Evolutionary conservation across 1,284 basidiomycete genomes (phyloP), one percentile per base, ranked within the genome.

Genomic region (Macrocystidia cucumis): DNA sequence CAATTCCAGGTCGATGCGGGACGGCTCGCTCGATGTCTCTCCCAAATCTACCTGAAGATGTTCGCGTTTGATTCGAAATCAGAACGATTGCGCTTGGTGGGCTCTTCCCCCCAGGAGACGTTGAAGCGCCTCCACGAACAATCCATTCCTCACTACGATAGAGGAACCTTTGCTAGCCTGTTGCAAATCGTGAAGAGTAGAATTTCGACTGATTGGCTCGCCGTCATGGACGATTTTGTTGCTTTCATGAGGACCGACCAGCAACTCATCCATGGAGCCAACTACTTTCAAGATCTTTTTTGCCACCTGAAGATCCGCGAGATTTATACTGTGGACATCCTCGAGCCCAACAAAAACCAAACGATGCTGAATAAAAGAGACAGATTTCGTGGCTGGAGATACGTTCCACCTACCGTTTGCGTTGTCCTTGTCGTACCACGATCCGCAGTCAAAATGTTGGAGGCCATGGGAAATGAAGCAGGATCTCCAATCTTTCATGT

Each of bases 21-120:
- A 2, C 54, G 62, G 16, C 54, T 77, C 17, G 65, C 53, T 11
- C 43, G 44, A 12, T 46, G 69, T 18, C 46, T 78, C 4, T 71
- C 63, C 34, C 50, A 55, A 5, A 47, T 76, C 6, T 77, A 78
- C 44, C 46, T 54, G 9, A 46, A 56, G n/a, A 63, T 77, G 59
- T 78, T 77, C 34, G 40, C 52, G 9, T n/a, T n/a, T n/a, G 68
- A 70, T 39, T 48, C 59, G 39, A 49, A 60, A 24, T 8, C 48
- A 2, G n/a, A n/a, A n/a, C n/a, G n/a, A n/a, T n/a, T n/a, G n/a
- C n/a, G n/a, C n/a, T n/a, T n/a, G n/a, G 27, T 19, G 29, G 38
- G 32, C 22, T 44, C 50, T 24, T 32, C 32, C 18, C 22, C 23
- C 2, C 13, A 22, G 11, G 17, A 33, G n/a, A 13, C 18, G 19